Conservation (phyloP, 805 yeast genomes). For the Ogataea glucozyma region DNA sequence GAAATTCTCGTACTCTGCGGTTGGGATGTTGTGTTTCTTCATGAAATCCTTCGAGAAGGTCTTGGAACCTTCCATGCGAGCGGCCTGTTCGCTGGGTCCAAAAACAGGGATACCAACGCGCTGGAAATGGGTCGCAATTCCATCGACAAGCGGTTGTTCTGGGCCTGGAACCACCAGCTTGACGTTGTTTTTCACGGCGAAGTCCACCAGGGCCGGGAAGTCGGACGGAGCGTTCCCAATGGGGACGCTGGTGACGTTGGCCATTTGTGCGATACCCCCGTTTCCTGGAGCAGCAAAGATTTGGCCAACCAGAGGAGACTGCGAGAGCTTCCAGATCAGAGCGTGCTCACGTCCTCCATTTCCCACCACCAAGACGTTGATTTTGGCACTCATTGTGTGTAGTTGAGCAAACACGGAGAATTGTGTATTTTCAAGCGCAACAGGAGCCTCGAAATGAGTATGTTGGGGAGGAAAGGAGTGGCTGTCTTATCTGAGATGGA, state of each 20-base stretch:
- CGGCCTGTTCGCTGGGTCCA: constrained; percentile 93
- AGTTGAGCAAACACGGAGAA: background rate
- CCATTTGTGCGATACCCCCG: constrained; percentile 75
- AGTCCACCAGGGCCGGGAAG: constrained; percentile 67
- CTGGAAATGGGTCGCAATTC: constrained; percentile 70
- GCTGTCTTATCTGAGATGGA: background rate
- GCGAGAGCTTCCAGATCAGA: constrained; percentile 84
- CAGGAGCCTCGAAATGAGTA: no score
- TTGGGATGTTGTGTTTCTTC: constrained; percentile 90
- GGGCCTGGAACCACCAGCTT: constrained; percentile 94
- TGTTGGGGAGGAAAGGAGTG: no score
- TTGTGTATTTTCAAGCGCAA: no score
- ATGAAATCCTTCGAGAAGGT: constrained; percentile 91
- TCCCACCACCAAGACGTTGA: constrained; percentile 82
- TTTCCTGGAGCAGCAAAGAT: constrained; percentile 96
- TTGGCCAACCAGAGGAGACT: constrained; percentile 67
- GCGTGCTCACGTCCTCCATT: constrained; percentile 99
- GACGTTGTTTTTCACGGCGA: constrained; percentile 68
- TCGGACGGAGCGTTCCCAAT: constrained; percentile 66
- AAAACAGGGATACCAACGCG: constrained; percentile 91
- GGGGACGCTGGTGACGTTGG: constrained; percentile 68
- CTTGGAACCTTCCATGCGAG: constrained; percentile 95
- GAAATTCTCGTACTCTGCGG: constrained; percentile 88
- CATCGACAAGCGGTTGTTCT: constrained; percentile 98
- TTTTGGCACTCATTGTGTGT: constrained; percentile 20